Base-by-base conservation (phyloP, 106 monocot species). In the Narthecium ossifragum region DNA sequence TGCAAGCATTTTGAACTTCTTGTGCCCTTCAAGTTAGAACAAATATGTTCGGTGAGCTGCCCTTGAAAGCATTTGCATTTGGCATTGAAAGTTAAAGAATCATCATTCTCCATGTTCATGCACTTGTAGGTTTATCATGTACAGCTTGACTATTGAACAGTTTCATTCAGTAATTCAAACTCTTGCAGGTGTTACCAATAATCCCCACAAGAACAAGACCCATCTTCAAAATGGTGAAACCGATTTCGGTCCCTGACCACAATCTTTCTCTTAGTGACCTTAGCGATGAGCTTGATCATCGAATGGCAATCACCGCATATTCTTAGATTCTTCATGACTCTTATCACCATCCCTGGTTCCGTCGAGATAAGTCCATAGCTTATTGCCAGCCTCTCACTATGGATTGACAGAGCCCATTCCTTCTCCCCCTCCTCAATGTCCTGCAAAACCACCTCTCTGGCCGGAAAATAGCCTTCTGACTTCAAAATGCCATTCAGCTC, bases 321-420 rank as follows among this genome's bases (percentile, higher is more conserved):
- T 17, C 74, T 58, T 29, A 85, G 53, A 38, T 85, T 79, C 65
- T 85, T 85, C 57, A 68, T 41, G 0, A 85, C 68, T 25, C 79
- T 60, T 6, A 84, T 67, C 0, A 71, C 69, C 41, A 49, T 62
- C 31, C 69, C 76, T 6, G 61, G 46, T 10, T 64, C 27, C 7
- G 80, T 85, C 10, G 85, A 64, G 28, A 85, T 76, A 6, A 85
- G 65, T 10, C 80, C 80, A 26, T 47, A 85, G 20, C 70, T 77
- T 45, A 80, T 77, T 8, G 80, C 85, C 1, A 80, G 32, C 38
- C 77, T 65, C 55, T 85, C 73, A 46, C 80, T 80, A 31, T 85
- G 80, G n/a, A 85, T 85, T 10, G 70, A 26, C 41, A 77, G n/a
- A 50, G 80, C 76, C 63, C 60, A 49, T 28, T 77, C 73, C 51